These are phyloP conservation scores for Thymus mandschuricus DNA, from an alignment of 257 asterid species.

Conservation along the genomic window DNA sequence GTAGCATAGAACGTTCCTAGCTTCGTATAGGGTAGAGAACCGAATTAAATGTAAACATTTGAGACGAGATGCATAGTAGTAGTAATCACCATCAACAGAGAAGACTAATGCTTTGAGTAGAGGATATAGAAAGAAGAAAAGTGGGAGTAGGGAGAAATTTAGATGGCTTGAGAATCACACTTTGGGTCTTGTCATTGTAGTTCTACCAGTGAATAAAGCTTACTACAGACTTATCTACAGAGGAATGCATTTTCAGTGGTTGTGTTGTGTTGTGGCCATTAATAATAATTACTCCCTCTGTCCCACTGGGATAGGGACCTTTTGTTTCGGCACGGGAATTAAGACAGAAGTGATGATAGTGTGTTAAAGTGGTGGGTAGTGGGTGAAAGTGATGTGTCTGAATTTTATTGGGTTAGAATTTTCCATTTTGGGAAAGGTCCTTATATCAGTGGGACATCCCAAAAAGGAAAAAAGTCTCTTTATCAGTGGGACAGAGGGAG, in stretches of 20 bases:
- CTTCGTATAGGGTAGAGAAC: not conserved
- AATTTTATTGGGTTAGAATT: too few species aligned
- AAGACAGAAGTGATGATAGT: too few species aligned
- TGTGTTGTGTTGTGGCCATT: not conserved
- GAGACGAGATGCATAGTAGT: not conserved
- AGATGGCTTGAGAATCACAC: constrained; percentile 27
- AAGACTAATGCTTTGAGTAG: too few species aligned
- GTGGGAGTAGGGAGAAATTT: not conserved
- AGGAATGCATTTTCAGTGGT: constrained; percentile 8
- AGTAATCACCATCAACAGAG: not conserved
- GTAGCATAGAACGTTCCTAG: not conserved
- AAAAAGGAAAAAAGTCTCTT: too few species aligned
- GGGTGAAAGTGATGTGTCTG: too few species aligned
- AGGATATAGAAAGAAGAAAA: not conserved
- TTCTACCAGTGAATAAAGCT: not conserved
- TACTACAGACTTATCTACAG: not conserved
- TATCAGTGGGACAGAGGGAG: too few species aligned
- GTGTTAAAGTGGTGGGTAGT: too few species aligned
- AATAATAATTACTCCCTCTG: constrained; percentile 1
- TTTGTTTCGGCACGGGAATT: too few species aligned
- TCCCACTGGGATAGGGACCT: too few species aligned
- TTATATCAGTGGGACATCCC: too few species aligned
- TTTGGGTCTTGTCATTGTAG: not conserved
- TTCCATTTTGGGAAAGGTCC: too few species aligned
- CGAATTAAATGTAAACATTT: not conserved